A percentile compares a stretch with the other conserved stretches of the same genome.
phyloP scores from a whole-genome alignment of 2,329 filamentous ascomycete genomes.

The Colletotrichum brevisporum region DNA sequence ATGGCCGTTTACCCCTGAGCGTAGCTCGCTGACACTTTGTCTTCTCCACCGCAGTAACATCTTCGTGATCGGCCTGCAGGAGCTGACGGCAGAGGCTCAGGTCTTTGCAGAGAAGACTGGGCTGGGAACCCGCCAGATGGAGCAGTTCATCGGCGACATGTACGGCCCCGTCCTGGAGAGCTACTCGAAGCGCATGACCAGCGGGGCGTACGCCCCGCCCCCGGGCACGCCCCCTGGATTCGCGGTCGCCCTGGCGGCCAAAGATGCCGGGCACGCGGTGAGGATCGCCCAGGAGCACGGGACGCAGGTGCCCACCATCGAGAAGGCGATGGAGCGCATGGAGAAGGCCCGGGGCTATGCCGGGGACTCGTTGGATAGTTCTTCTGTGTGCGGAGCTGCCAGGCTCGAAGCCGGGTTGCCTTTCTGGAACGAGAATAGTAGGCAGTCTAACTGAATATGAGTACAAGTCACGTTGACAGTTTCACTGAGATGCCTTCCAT shows the following conservation, averaged over 20 bases:
- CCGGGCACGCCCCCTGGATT: conserved; percentile 32
- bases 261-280: conserved; percentile 33
- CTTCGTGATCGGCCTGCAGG: conserved; percentile 43
- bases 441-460: conserved; percentile 26
- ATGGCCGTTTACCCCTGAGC: background rate
- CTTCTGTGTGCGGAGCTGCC: conserved; percentile 28
- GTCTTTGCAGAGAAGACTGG: conserved; percentile 50
- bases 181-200: conserved; percentile 48
- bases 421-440: conserved; percentile 37
- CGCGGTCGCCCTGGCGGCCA: conserved; percentile 29
- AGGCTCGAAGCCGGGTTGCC: conserved; percentile 32
- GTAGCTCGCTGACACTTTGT: background rate
- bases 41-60: conserved; percentile 51
- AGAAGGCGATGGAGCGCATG: conserved; percentile 31
- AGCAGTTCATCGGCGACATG: conserved; percentile 47
- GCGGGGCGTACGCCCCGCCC: conserved; percentile 46
- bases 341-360: conserved; percentile 29
- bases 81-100: conserved; percentile 48
- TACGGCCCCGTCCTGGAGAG: conserved; percentile 47
- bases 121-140: conserved; percentile 44
- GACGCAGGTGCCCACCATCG: conserved; percentile 29
- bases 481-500: too few species aligned
- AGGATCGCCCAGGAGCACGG: conserved; percentile 30
- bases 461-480: too few species aligned
- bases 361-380: conserved; percentile 34